Base-by-base conservation (phyloP, 352 stramenopile genomes). In the Globisporangium emineosum region DNA sequence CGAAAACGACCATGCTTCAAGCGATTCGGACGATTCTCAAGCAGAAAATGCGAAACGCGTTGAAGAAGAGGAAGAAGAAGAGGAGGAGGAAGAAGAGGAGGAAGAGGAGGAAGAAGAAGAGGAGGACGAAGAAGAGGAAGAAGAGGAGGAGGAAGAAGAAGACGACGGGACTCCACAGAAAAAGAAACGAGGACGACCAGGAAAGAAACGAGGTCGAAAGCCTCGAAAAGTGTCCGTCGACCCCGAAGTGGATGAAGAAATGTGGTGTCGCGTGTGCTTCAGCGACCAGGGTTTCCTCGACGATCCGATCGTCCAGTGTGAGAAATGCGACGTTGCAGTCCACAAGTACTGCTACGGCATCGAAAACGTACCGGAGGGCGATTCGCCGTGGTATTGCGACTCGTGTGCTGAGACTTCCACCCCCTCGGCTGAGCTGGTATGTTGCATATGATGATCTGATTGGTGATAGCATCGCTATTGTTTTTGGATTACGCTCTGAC, bases 301-400 rank as follows among this genome's bases (percentile, higher is more conserved):
- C 64, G 88, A 96, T 56, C 86, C 86, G 30, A 96, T 96, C 37
- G 88, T 96, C 6, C 84, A 95, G 62, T 96, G 88, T 56, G 88
- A 96, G 66, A 88, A 86, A 62, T 96, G 88, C 53, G 70, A 82
- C 19, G 86, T 92, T 33, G 87, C 86, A 17, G 86, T 94, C 47
- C 88, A 96, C 64, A 85, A 96, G 88, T 96, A 92, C 68, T 96
- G 88, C 71, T 96, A 94, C 65, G 88, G 88, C 8, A 95, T 96
- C 57, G 76, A 85, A 13, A 70, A 76, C 47, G 83, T 96, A 2
- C 88, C 88, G 0, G 84, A 93, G 61, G 86, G 85, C 37, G 88
- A 96, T 30, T 75, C 78, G 19, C 88, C 88, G 23, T 96, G 88
- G 88, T 94, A 87, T 50, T 96, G 88, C 65, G 88, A 96, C 58